Base-by-base conservation (phyloP, 2,329 filamentous ascomycete genomes). In the Ceratocystis huliohia region DNA sequence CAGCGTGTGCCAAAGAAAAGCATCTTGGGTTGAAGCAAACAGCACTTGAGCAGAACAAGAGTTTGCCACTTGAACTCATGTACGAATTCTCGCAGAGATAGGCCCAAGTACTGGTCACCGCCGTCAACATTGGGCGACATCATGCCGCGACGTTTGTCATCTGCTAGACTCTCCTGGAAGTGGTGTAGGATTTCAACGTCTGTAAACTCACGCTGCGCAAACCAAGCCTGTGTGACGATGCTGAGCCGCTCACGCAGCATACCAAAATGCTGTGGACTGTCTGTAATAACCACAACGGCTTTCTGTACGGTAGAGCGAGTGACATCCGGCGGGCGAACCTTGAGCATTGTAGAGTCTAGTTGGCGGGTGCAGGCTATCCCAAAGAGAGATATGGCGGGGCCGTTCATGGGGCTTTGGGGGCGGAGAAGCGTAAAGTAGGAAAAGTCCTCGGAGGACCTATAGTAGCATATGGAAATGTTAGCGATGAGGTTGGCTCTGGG, bases 301-400 rank as follows among this genome's bases (percentile, higher is more conserved):
- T 99, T 99, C 75, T 99, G 94, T 53, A 99, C 94, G 1, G 94
- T 96, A 68, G 91, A 96, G 69, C 94, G 84, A n/a, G 94, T 99
- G 64, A 99, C 94, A 67, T 97, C 93, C 63, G 88, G 80, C 0
- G 91, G 88, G 33, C 90, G 84, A 73, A 89, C 85, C 70, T 91
- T 82, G 69, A 99, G 80, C 71, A 86, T 81, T 15, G 85, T 84
- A 17, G 91, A 83, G 73, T 96, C 89, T 72, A 99, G 83, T 77
- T 97, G 94, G 68, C 93, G 84, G 17, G 93, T 96, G 75, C 94
- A 99, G 20, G 91, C 89, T 73, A 99, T 96, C 69, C 94, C 94
- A 74, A 99, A 99, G 25, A 99, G 84, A 28, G 91, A 96, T 1
- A 89, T 91, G 37, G 85, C 84, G 5, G 87, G 83, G 44, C 78